These are phyloP conservation scores for Yarrowia hollandica DNA, from an alignment of 805 yeast species.

Conservation along the genomic window DNA sequence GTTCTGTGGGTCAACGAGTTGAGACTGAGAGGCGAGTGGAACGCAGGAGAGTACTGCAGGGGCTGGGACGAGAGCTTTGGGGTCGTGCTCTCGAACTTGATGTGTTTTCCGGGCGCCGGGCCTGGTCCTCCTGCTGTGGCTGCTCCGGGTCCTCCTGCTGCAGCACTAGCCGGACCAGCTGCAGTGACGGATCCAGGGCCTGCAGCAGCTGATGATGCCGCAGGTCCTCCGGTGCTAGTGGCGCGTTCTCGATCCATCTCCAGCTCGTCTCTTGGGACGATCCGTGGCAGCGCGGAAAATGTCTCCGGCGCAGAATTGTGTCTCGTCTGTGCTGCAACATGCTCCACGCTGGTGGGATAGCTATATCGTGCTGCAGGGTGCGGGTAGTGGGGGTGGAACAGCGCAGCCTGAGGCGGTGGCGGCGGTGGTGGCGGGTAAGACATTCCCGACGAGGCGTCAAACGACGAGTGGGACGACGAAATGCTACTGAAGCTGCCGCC, in stretches of 20 bases:
- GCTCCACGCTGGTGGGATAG: constrained; percentile 19
- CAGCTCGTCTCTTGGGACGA: constrained; percentile 31
- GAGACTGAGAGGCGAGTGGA: constrained; percentile 8
- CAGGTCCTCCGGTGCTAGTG: too few relatives aligned
- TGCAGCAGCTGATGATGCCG: too few relatives aligned
- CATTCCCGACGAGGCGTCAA: constrained; percentile 7
- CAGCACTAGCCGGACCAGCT: too few relatives aligned
- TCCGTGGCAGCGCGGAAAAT: constrained; percentile 30
- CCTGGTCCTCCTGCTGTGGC: too few relatives aligned
- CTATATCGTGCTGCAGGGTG: constrained; percentile 9
- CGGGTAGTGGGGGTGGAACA: constrained; percentile 15
- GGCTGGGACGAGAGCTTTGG: constrained; percentile 22
- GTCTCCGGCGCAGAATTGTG: constrained; percentile 21
- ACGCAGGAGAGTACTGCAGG: constrained; percentile 17
- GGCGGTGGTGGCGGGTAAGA: constrained; percentile 13
- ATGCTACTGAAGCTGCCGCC: constrained; percentile 15
- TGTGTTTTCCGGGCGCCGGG: background rate
- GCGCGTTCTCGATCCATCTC: constrained; percentile 2
- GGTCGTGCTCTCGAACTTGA: constrained; percentile 26
- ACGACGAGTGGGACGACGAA: constrained; percentile 18
- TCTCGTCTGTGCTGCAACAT: background rate
- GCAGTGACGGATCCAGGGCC: too few relatives aligned
- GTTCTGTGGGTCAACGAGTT: constrained; percentile 2
- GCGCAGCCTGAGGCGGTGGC: background rate
- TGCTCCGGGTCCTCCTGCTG: too few relatives aligned